phyloP scores from a whole-genome alignment of 306 rosid genomes.

The Ochetophila trinervis region DNA sequence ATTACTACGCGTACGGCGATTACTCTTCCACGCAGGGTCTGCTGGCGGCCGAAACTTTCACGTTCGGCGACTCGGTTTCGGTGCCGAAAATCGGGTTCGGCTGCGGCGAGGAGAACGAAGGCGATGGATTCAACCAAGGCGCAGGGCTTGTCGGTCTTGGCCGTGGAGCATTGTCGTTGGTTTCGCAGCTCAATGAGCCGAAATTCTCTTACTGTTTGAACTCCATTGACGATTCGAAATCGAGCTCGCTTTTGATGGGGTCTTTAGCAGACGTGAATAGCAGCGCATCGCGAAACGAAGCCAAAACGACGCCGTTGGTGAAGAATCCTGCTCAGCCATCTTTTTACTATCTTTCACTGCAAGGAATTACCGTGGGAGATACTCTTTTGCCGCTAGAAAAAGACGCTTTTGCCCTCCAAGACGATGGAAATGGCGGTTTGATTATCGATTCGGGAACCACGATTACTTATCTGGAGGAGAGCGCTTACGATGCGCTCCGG shows the following conservation, averaged over 20 bases:
- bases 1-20: constrained; percentile 71
- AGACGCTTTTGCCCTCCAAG: constrained; percentile 42
- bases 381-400: constrained; percentile 36
- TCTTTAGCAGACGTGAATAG: constrained; percentile 39
- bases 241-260: constrained; percentile 63
- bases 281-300: neutral
- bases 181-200: constrained; percentile 68
- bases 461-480: constrained; percentile 47
- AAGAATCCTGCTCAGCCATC: constrained; percentile 66
- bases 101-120: constrained; percentile 76
- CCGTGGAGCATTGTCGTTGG: constrained; percentile 73
- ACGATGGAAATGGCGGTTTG: constrained; percentile 75
- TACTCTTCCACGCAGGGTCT: constrained; percentile 66
- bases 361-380: constrained; percentile 75
- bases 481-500: constrained; percentile 39
- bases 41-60: constrained; percentile 67
- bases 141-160: constrained; percentile 81
- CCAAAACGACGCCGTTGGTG: constrained; percentile 51
- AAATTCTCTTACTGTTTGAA: constrained; percentile 78
- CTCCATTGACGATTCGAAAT: constrained; percentile 47
- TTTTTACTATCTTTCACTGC: constrained; percentile 68
- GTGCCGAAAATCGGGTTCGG: constrained; percentile 64
- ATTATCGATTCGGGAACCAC: constrained; percentile 94
- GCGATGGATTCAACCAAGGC: constrained; percentile 73
- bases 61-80: constrained; percentile 44